These are phyloP conservation scores for Petunia secreta DNA, from an alignment of 257 asterid genomes.

Conservation along the genomic window DNA sequence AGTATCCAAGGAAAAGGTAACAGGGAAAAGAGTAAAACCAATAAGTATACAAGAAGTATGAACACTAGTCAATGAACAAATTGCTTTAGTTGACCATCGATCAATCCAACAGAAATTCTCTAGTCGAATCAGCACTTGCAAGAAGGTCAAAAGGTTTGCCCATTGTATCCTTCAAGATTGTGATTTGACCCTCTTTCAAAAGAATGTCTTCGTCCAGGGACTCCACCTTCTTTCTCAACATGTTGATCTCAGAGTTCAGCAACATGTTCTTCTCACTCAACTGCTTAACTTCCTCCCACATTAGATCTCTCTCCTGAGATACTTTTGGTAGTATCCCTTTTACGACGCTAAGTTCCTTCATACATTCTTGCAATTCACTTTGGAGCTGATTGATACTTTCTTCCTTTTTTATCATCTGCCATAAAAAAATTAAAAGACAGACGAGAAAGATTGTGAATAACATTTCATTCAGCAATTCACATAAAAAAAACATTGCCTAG, in stretches of 20 bases:
- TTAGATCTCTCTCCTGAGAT: slow-evolving; percentile 79
- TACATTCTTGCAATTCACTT: slow-evolving; percentile 75
- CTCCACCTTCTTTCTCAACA: slow-evolving; percentile 82
- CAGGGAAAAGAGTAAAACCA: neutral
- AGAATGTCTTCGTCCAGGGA: slow-evolving; percentile 88
- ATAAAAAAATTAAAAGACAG: neutral
- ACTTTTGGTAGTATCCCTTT: slow-evolving; percentile 86
- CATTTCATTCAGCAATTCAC: neutral
- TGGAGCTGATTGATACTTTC: slow-evolving; percentile 71
- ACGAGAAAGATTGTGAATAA: neutral
- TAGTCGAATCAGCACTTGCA: slow-evolving; percentile 63
- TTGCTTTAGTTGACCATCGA: slow-evolving; percentile 32
- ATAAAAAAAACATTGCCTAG: neutral
- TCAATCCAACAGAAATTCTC: slow-evolving; percentile 57
- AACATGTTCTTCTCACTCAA: slow-evolving; percentile 79
- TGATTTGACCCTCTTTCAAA: slow-evolving; percentile 91
- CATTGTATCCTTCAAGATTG: slow-evolving; percentile 78
- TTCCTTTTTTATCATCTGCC: slow-evolving; percentile 81
- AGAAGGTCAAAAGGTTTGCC: slow-evolving; percentile 81
- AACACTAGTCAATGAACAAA: slow-evolving; percentile 24
- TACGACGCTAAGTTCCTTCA: slow-evolving; percentile 64
- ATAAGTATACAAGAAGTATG: slow-evolving; percentile 16
- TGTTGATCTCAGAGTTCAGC: slow-evolving; percentile 60
- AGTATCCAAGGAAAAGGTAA: neutral
- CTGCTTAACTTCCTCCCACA: slow-evolving; percentile 91